Evolutionary conservation across 1,284 basidiomycete genomes (phyloP).

Genomic region (Gomphus bonarii): DNA sequence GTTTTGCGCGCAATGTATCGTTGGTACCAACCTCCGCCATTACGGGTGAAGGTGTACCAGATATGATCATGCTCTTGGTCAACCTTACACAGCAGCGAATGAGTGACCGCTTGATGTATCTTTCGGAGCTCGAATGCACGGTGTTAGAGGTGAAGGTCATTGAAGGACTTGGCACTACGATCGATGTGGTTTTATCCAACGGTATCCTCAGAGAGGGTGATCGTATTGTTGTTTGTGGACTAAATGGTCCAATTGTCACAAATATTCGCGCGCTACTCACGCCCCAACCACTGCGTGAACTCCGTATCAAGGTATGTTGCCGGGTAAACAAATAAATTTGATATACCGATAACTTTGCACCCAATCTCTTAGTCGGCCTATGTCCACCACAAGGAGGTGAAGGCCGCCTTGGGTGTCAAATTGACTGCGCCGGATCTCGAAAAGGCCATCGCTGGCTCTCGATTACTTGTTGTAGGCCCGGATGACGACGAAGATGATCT

Average conservation of each 20-base stretch:
- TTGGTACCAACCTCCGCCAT: slow-evolving; percentile 96
- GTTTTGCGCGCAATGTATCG: slow-evolving; percentile 88
- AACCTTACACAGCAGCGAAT: slow-evolving; percentile 98
- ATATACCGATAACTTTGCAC: neutral
- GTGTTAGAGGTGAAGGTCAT: slow-evolving; percentile 99
- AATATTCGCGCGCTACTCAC: slow-evolving; percentile 92
- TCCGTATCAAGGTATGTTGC: slow-evolving; percentile 79
- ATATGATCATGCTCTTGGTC: slow-evolving; percentile 98
- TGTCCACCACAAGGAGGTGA: slow-evolving; percentile 97
- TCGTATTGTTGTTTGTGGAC: slow-evolving; percentile 92
- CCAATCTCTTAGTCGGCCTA: slow-evolving; percentile 73
- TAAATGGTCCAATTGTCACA: slow-evolving; percentile 97
- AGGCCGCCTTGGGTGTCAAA: slow-evolving; percentile 97
- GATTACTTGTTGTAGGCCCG: slow-evolving; percentile 83
- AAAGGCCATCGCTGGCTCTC: slow-evolving; percentile 98
- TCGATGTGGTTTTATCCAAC: slow-evolving; percentile 96
- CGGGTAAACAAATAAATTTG: neutral
- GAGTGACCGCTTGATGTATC: slow-evolving; percentile 97
- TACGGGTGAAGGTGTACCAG: slow-evolving; percentile 98
- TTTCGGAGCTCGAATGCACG: slow-evolving; percentile 98
- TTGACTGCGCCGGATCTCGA: slow-evolving; percentile 93
- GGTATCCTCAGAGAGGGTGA: slow-evolving; percentile 91
- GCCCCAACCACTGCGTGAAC: slow-evolving; percentile 91
- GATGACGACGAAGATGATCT: slow-evolving; percentile 96
- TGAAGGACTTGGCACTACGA: slow-evolving; percentile 96